Evolutionary conservation across 768 basidiomycete genomes (phyloP).

Genomic region (Leccinum broughii): DNA sequence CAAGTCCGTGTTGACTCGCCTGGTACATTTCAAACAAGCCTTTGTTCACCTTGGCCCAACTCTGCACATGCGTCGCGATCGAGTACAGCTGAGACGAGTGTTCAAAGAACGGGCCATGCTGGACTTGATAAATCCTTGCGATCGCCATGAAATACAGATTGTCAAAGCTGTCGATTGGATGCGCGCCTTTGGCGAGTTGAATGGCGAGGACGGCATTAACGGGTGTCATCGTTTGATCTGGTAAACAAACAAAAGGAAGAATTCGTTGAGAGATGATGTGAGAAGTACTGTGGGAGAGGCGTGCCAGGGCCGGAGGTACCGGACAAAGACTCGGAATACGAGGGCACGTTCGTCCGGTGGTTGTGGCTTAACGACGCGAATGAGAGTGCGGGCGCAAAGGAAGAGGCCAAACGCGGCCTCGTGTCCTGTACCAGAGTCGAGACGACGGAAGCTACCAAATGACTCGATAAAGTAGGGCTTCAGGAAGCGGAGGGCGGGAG

Average conservation of each 20-base stretch:
- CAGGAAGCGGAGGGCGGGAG: slow-evolving; percentile 56
- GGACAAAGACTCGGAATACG: slow-evolving; percentile 63
- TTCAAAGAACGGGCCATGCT: slow-evolving; percentile 86
- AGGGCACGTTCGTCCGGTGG: slow-evolving; percentile 61
- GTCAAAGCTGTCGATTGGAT: slow-evolving; percentile 34
- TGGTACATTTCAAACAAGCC: slow-evolving; percentile 97
- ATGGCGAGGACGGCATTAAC: slow-evolving; percentile 61
- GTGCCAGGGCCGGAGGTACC: slow-evolving; percentile 79
- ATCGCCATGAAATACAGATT: slow-evolving; percentile 84
- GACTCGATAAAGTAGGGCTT: slow-evolving; percentile 78
- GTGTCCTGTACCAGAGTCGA: slow-evolving; percentile 98
- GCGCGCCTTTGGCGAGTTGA: slow-evolving; percentile 39
- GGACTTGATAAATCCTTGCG: slow-evolving; percentile 75
- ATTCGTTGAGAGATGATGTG: slow-evolving; percentile 4
- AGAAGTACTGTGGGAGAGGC: slow-evolving; percentile 11
- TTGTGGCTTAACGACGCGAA: slow-evolving; percentile 61
- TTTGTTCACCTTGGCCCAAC: slow-evolving; percentile 87
- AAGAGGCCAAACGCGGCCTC: slow-evolving; percentile 87
- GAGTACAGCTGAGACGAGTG: slow-evolving; percentile 89
- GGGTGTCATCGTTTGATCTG: slow-evolving; percentile 64
- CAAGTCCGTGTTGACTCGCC: slow-evolving; percentile 38
- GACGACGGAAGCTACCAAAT: slow-evolving; percentile 86
- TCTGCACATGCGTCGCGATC: slow-evolving; percentile 85
- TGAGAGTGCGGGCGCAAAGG: slow-evolving; percentile 67
- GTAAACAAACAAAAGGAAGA: not conserved